A percentile compares a stretch with the other conserved stretches of the same genome.
Conservation (phyloP, 2,329 filamentous ascomycete genomes). For the Rhexocercosporidium sp. region DNA sequence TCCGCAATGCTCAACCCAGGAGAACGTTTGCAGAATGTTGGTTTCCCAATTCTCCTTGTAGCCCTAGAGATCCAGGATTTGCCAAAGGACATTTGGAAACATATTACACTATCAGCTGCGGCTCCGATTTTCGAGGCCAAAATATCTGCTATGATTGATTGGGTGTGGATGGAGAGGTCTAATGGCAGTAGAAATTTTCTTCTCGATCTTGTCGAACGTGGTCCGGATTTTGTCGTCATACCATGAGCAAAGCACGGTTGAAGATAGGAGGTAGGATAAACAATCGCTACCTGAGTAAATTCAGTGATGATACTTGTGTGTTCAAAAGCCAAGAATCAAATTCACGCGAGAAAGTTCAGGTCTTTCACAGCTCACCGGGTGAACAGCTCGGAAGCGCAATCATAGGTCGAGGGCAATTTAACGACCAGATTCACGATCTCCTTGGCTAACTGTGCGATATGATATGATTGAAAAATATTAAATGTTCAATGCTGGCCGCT, state of each 20-base stretch:
- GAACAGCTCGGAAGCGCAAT: too few relatives aligned
- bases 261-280: too few relatives aligned
- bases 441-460: too few relatives aligned
- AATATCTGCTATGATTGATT: neutral
- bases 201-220: neutral
- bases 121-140: neutral
- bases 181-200: constrained; percentile 1
- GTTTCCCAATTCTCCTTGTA: neutral
- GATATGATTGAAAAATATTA: too few relatives aligned
- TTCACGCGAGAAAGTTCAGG: too few relatives aligned
- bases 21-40: neutral
- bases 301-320: too few relatives aligned
- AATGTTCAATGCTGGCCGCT: too few relatives aligned
- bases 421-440: too few relatives aligned
- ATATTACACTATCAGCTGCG: neutral
- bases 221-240: neutral
- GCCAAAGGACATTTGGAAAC: neutral
- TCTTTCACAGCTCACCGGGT: too few relatives aligned
- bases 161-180: neutral
- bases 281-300: too few relatives aligned
- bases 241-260: neutral
- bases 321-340: too few relatives aligned
- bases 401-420: too few relatives aligned
- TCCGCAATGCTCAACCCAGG: neutral
- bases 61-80: neutral